Evolutionary conservation across 768 basidiomycete genomes (phyloP).

Genomic region (Boletus rufocinnamomeus): DNA sequence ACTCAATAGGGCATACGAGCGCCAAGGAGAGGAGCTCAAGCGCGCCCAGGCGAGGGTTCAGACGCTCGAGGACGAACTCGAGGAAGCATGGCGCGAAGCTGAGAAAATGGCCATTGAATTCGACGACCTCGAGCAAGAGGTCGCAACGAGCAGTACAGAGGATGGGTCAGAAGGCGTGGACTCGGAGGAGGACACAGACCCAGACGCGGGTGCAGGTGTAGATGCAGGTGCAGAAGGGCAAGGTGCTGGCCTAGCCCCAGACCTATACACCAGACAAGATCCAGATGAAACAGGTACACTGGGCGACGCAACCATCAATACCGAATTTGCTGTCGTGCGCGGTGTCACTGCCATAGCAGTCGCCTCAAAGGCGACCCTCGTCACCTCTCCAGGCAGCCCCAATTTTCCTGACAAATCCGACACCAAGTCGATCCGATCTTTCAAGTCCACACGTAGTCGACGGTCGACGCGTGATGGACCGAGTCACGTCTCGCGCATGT

Average conservation of each 20-base stretch:
- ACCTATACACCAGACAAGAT: conserved; percentile 8
- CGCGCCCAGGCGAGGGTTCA: conserved; percentile 48
- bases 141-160: conserved; percentile 24
- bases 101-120: conserved; percentile 72
- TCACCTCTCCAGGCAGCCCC: conserved; percentile 13
- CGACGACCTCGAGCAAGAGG: conserved; percentile 54
- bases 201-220: neutral
- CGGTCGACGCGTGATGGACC: conserved; percentile 28
- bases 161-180: neutral
- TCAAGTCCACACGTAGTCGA: conserved; percentile 29
- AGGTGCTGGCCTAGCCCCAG: conserved; percentile 15
- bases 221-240: conserved; percentile 8
- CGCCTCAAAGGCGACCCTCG: conserved; percentile 39
- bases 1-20: conserved; percentile 73
- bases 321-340: conserved; percentile 36
- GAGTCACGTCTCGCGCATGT: conserved; percentile 47
- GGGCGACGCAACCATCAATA: conserved; percentile 27
- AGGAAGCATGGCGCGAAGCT: conserved; percentile 81
- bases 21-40: conserved; percentile 59
- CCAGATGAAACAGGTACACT: conserved; percentile 32
- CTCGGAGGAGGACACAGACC: too few species aligned
- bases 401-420: conserved; percentile 16
- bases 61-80: conserved; percentile 66
- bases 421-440: conserved; percentile 27
- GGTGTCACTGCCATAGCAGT: conserved; percentile 42